Evolutionary conservation across 768 basidiomycete species (phyloP).

Genomic region (Paxillus rubicundulus): DNA sequence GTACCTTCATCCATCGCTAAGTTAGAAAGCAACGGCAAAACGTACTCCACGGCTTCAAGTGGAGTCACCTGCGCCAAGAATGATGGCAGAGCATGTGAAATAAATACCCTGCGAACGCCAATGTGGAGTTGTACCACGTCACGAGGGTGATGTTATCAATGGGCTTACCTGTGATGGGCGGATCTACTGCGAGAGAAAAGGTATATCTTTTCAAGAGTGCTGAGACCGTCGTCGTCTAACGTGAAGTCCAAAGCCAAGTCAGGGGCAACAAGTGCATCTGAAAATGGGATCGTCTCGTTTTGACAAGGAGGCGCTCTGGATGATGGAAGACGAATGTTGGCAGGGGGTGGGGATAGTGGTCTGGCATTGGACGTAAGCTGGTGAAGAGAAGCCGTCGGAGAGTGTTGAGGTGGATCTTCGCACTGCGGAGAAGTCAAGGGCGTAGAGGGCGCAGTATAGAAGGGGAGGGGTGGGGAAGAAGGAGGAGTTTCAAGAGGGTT

Average conservation of each 20-base stretch:
- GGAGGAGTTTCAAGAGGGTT: slow-evolving; percentile 38
- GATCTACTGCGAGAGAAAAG: slow-evolving; percentile 80
- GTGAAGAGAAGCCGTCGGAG: slow-evolving; percentile 18
- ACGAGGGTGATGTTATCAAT: neutral
- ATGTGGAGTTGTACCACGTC: slow-evolving; percentile 18
- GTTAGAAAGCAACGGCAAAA: slow-evolving; percentile 82
- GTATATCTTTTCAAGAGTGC: slow-evolving; percentile 87
- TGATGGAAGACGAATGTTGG: slow-evolving; percentile 19
- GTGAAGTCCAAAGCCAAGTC: slow-evolving; percentile 38
- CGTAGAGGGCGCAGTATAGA: slow-evolving; percentile 49
- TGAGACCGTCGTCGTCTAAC: slow-evolving; percentile 78
- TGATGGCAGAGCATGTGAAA: slow-evolving; percentile 78
- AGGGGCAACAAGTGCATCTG: slow-evolving; percentile 25
- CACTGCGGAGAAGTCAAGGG: slow-evolving; percentile 41
- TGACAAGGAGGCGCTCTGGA: slow-evolving; percentile 25
- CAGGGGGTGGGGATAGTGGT: slow-evolving; percentile 26
- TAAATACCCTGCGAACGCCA: slow-evolving; percentile 60
- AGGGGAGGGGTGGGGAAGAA: slow-evolving; percentile 39
- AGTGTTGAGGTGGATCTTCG: slow-evolving; percentile 32
- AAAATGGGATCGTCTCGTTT: slow-evolving; percentile 25
- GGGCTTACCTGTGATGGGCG: slow-evolving; percentile 50
- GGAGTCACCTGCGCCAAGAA: slow-evolving; percentile 77
- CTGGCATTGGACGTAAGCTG: slow-evolving; percentile 15
- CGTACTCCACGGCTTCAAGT: slow-evolving; percentile 88
- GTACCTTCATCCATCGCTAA: slow-evolving; percentile 85